Evolutionary conservation across 345 rosid species (phyloP).

Genomic region (Limnanthes douglasii): DNA sequence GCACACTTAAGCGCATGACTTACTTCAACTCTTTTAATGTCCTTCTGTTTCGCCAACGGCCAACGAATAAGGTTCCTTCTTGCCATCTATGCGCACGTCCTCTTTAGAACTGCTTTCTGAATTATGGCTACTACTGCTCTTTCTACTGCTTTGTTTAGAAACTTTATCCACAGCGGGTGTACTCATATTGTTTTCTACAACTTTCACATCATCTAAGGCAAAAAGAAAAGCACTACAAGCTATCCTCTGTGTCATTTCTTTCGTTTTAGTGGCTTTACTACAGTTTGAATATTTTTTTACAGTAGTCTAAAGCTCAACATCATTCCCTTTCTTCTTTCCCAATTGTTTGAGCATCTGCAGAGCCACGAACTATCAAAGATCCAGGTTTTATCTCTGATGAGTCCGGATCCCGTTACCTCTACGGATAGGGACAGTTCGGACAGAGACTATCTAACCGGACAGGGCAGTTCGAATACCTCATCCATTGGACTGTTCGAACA

Average conservation of each 20-base stretch:
- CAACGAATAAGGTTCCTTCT: conserved; percentile 22
- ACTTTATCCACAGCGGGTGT: conserved; percentile 20
- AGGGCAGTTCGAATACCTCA: no score
- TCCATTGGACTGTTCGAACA: no score
- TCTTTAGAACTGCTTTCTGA: conserved; percentile 32
- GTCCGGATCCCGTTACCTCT: no score
- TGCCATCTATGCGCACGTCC: conserved; percentile 22
- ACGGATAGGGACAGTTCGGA: no score
- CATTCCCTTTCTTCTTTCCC: conserved; percentile 99
- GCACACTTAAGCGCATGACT: conserved; percentile 56
- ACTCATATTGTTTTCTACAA: conserved; percentile 17
- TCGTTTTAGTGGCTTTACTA: conserved; percentile 18
- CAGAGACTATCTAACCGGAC: no score
- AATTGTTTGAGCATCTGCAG: conserved; percentile 15
- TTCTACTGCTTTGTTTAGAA: conserved; percentile 10
- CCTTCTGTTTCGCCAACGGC: conserved; percentile 46
- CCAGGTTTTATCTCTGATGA: conserved; percentile 19
- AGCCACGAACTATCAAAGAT: conserved; percentile 15
- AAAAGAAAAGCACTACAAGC: conserved; percentile 13
- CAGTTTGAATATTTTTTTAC: conserved; percentile 5
- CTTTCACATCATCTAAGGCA: conserved; percentile 19
- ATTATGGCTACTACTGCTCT: conserved; percentile 18
- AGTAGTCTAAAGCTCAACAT: conserved; percentile 56
- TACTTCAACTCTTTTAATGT: conserved; percentile 73
- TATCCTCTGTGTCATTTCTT: conserved; percentile 16